These are phyloP conservation scores for Naegleria gruberi DNA, from an alignment of 208 protist species.

Conservation along the genomic window DNA sequence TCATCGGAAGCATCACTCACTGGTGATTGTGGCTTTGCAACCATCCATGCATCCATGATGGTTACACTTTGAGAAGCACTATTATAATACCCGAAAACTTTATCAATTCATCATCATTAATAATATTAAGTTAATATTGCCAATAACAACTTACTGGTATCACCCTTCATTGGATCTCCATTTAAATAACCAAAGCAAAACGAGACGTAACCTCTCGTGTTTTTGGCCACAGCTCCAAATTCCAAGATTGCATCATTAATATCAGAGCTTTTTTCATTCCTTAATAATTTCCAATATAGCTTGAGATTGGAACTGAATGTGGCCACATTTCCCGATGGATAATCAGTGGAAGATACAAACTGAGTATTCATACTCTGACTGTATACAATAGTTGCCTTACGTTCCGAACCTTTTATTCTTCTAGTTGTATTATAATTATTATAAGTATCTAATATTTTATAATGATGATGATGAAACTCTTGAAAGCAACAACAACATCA, in stretches of 20 bases:
- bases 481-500: too few relatives aligned
- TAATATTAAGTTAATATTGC: too few relatives aligned
- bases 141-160: too few relatives aligned
- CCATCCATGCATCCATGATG: neutral
- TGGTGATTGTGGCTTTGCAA: neutral
- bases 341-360: neutral
- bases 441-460: too few relatives aligned
- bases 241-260: neutral
- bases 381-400: neutral
- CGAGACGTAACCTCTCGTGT: neutral
- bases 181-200: neutral
- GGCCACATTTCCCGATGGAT: neutral
- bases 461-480: too few relatives aligned
- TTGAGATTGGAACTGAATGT: neutral
- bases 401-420: too few relatives aligned
- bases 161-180: neutral
- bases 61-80: neutral
- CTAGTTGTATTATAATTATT: too few relatives aligned
- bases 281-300: neutral
- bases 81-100: neutral
- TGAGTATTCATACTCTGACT: neutral
- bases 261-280: neutral
- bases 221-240: neutral
- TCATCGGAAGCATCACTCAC: neutral
- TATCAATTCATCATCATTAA: too few relatives aligned